Evolutionary conservation across 495 filamentous ascomycete genomes (phyloP).

Genomic region (Penicillium herquei): DNA sequence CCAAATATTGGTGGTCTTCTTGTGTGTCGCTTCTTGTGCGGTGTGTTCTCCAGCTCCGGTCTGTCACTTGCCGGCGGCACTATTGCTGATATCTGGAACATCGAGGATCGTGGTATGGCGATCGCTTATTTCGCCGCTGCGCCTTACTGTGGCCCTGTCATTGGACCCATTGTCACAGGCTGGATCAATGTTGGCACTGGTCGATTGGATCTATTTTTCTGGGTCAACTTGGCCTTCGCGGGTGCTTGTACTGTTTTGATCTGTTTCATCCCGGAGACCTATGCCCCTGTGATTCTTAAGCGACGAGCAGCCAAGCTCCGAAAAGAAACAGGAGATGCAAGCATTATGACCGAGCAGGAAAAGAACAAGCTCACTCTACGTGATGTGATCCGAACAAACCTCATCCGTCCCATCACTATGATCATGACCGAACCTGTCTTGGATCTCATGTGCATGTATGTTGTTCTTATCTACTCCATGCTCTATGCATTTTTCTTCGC

Average conservation of each 20-base stretch:
- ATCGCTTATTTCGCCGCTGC: conserved; percentile 55
- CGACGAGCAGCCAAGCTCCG: conserved; percentile 52
- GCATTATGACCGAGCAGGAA: conserved; percentile 53
- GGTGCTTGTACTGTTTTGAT: conserved; percentile 50
- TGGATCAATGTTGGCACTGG: conserved; percentile 53
- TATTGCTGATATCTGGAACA: conserved; percentile 60
- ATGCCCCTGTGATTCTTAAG: conserved; percentile 59
- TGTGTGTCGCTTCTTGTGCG: conserved; percentile 56
- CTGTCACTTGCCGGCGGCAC: conserved; percentile 62
- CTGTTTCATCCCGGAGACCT: conserved; percentile 59
- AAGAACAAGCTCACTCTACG: conserved; percentile 20
- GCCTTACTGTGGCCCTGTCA: conserved; percentile 54
- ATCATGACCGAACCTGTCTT: conserved; percentile 53
- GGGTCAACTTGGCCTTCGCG: conserved; percentile 30
- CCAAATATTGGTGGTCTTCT: conserved; percentile 55
- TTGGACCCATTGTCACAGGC: conserved; percentile 57
- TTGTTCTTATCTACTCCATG: conserved; percentile 66
- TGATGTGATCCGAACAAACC: conserved; percentile 47
- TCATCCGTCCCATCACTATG: conserved; percentile 39
- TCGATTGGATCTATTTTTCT: conserved; percentile 58
- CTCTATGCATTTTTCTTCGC: conserved; percentile 75
- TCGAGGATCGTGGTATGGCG: conserved; percentile 59
- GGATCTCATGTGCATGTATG: conserved; percentile 61
- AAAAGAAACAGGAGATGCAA: conserved; percentile 56
- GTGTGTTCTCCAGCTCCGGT: conserved; percentile 59